These are phyloP conservation scores for Saccharomyces pastorianus DNA, from an alignment of 1,139 yeast species.

Conservation along the genomic window DNA sequence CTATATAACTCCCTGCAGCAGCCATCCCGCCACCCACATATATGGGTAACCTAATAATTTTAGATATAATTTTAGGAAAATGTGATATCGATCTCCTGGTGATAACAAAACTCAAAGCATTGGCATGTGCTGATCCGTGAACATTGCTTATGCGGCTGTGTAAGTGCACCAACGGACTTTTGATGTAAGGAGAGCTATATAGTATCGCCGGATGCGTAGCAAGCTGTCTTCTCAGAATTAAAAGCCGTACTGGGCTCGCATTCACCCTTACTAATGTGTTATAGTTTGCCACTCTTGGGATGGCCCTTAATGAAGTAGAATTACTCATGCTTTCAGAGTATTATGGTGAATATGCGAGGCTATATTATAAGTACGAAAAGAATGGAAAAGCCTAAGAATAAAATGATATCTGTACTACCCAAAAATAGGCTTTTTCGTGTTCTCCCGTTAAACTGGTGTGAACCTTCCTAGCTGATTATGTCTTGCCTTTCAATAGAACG, in stretches of 20 bases:
- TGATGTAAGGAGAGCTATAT: neutral
- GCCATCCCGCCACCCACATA: constrained; percentile 86
- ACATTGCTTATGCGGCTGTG: neutral
- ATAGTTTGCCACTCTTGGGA: neutral
- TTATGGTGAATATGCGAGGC: neutral
- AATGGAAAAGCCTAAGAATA: neutral
- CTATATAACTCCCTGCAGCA: constrained; percentile 89
- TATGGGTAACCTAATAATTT: constrained; percentile 58
- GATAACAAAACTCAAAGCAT: constrained; percentile 1
- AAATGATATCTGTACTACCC: neutral
- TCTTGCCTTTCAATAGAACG: neutral
- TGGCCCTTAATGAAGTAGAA: neutral
- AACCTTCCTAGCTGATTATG: neutral
- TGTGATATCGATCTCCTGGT: constrained; percentile 30
- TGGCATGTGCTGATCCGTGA: neutral
- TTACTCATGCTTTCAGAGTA: neutral
- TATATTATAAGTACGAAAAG: neutral
- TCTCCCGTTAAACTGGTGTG: neutral
- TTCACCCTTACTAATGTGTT: neutral
- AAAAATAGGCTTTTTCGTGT: neutral
- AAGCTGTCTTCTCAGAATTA: neutral
- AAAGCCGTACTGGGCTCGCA: neutral
- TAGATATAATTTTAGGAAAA: constrained; percentile 48
- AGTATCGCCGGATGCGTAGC: neutral
- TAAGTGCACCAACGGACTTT: neutral